Base-by-base conservation (phyloP, 176 grass and related monocot genomes). In the Themeda triandra region DNA sequence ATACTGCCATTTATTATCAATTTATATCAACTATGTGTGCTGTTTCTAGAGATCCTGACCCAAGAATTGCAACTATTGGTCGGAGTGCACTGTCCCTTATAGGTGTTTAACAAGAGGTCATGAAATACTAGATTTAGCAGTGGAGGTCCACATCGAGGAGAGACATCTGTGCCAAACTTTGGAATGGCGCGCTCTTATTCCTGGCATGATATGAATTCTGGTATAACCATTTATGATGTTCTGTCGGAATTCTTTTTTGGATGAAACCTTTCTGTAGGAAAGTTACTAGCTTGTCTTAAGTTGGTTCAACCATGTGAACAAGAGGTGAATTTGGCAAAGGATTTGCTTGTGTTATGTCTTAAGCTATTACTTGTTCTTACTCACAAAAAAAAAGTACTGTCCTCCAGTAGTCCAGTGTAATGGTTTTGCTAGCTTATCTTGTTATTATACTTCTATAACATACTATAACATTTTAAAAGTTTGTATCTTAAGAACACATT, bases 141-240 rank as follows among this genome's bases (percentile, higher is more conserved):
- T 84, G 95, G 85, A 30, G 77, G 87, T 66, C 30, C 85, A 83
- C 89, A 90, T 45, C 75, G 30, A 73, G 89, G 91, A 65, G 93
- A 99, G 71, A 78, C 77, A 77, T 95, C 93, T 46, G 81, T 81
- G 62, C 84, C 88, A 68, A 94, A 91, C 78, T 85, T 86, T 83
- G 95, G 87, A 80, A 90, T 98, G 85, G 77, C 92, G 63, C 96
- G 93, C 2, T 99, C 96, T 64, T 95, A 92, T 77, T 99, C 96
- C 11, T 99, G 91, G 96, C 94, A 89, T 81, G 96, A 99, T 72
- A 94, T 99, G 91, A 94, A 99, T 87, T 86, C 95, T 84, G 89
- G 91, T 67, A 18, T 77, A 44, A 29, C 6, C 11, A 13, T 27
- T 86, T 89, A 63, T 31, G 1, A 27, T 67, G 77, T 54, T 73